Evolutionary conservation across 208 protist species (phyloP).

Genomic region (Crithidia acanthocephali): DNA sequence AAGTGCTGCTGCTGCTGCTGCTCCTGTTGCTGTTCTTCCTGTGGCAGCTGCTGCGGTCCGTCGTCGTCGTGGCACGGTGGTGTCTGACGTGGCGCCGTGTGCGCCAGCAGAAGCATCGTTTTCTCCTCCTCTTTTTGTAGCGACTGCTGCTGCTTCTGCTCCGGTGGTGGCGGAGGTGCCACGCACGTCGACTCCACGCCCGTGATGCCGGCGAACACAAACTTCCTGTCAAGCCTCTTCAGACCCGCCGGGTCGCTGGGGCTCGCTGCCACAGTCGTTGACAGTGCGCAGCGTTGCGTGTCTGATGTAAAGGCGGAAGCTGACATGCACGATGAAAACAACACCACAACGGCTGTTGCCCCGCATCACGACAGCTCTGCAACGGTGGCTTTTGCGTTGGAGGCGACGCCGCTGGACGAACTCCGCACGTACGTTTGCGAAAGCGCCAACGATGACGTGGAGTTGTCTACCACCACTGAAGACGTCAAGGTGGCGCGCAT

Average conservation of each 20-base stretch:
- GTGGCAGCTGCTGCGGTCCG: background rate
- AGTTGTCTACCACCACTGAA: no score
- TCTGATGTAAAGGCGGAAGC: background rate
- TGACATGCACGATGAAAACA: no score
- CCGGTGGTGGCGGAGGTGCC: background rate
- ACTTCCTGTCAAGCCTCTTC: background rate
- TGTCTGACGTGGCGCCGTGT: conserved; percentile 7
- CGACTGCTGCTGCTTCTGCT: background rate
- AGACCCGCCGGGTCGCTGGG: conserved; percentile 1
- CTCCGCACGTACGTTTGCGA: background rate
- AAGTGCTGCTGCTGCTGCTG: no score
- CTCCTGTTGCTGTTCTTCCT: background rate
- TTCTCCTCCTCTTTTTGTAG: background rate
- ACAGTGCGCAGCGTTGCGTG: no score
- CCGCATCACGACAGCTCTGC: no score
- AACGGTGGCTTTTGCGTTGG: no score
- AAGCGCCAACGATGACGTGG: no score
- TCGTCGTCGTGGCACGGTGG: conserved; percentile 23
- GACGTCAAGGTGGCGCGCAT: no score
- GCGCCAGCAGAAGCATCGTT: background rate
- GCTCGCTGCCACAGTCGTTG: background rate
- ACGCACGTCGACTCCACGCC: background rate
- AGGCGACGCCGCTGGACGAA: conserved; percentile 7
- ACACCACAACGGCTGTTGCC: no score
- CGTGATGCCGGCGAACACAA: background rate